Evolutionary conservation across 495 filamentous ascomycete species (phyloP).

Genomic region (Lasiosphaeris hirsuta): DNA sequence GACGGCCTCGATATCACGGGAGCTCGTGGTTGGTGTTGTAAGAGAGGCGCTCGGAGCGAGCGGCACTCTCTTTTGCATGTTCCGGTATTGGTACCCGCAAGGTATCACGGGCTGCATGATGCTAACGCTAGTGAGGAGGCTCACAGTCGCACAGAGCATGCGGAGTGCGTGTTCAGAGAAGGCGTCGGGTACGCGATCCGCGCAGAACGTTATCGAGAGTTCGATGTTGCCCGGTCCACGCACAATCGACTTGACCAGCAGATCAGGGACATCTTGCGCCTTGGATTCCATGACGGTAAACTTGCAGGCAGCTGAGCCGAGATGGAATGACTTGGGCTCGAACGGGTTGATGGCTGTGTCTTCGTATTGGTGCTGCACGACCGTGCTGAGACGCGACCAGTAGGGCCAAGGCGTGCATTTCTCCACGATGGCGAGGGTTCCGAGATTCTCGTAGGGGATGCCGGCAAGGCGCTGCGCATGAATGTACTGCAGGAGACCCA

Average conservation of each 20-base stretch:
- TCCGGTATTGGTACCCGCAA: conserved; percentile 32
- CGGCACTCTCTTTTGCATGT: conserved; percentile 36
- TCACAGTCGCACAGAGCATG: conserved; percentile 41
- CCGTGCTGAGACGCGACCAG: conserved; percentile 46
- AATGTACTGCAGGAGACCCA: conserved; percentile 38
- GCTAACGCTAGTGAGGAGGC: conserved; percentile 38
- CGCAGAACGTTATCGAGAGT: conserved; percentile 42
- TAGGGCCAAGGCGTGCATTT: conserved; percentile 48
- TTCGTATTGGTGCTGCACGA: conserved; percentile 43
- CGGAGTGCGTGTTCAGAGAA: conserved; percentile 42
- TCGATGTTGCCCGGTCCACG: conserved; percentile 31
- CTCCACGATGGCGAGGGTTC: conserved; percentile 41
- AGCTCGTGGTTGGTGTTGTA: conserved; percentile 19
- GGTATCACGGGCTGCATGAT: conserved; percentile 41
- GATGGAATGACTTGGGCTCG: conserved; percentile 36
- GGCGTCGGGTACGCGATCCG: conserved; percentile 32
- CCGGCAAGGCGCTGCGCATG: conserved; percentile 40
- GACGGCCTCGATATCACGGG: conserved; percentile 15
- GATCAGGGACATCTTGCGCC: conserved; percentile 37
- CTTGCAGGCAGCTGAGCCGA: conserved; percentile 39
- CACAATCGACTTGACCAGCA: conserved; percentile 39
- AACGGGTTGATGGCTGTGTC: conserved; percentile 30
- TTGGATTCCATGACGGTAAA: conserved; percentile 37
- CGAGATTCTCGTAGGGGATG: conserved; percentile 42
- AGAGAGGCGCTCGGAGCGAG: conserved; percentile 24